Percentiles rank a stretch among this genome's conserved stretches.
Evolutionary conservation across 306 rosid genomes (phyloP).

Genomic region (Cicer chorassanicum): DNA sequence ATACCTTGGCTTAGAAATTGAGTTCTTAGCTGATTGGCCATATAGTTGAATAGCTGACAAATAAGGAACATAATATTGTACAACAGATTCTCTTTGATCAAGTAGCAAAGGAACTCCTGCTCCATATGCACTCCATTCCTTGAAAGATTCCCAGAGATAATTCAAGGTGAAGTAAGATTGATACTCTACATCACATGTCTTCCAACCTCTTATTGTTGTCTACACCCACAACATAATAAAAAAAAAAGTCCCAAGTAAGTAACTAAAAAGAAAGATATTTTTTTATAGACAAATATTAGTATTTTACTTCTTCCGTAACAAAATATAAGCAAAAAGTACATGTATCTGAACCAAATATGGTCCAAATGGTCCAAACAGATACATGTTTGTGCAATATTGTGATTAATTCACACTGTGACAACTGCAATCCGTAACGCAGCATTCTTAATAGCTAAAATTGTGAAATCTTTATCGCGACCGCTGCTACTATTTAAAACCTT

Average conservation of each 20-base stretch:
- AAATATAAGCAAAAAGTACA: too few species aligned
- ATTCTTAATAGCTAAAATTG: too few species aligned
- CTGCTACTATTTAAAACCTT: too few species aligned
- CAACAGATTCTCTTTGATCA: conserved; percentile 69
- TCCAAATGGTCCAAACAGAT: too few species aligned
- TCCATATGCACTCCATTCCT: conserved; percentile 95
- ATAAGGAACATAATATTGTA: conserved; percentile 91
- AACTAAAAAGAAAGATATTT: not conserved
- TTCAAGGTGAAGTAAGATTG: conserved; percentile 70
- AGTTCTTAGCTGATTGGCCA: conserved; percentile 58
- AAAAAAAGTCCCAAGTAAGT: conserved; percentile 31
- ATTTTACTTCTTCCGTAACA: too few species aligned
- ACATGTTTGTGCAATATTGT: too few species aligned
- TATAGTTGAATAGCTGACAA: conserved; percentile 86
- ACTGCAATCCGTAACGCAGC: too few species aligned
- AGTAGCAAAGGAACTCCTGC: conserved; percentile 90
- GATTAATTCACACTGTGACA: too few species aligned
- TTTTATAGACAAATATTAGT: too few species aligned
- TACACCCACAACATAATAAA: conserved; percentile 48
- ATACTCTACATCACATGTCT: conserved; percentile 77
- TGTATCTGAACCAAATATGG: too few species aligned
- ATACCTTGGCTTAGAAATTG: conserved; percentile 69
- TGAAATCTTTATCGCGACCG: too few species aligned
- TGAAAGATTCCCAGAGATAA: conserved; percentile 91
- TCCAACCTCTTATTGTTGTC: conserved; percentile 85